Percentiles rank a stretch among this genome's conserved stretches.
These are phyloP conservation scores for Populus euphratica DNA, from an alignment of 345 rosid genomes.

Conservation along the genomic window DNA sequence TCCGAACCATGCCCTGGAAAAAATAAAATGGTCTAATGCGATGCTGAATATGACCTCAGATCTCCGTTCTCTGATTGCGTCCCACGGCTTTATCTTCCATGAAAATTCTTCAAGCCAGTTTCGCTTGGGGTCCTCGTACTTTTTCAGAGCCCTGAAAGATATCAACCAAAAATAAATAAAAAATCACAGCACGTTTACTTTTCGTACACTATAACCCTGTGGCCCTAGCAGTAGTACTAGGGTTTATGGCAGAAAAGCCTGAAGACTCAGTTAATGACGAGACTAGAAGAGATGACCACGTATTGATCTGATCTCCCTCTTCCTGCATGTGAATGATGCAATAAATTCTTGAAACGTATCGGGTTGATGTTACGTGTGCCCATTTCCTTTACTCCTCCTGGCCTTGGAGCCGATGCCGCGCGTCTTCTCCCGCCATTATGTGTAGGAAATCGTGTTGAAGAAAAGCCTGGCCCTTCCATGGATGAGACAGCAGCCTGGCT, in stretches of 20 bases:
- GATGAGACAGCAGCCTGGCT: too few species aligned
- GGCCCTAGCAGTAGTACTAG: too few species aligned
- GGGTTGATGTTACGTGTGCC: neutral
- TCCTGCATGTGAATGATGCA: neutral
- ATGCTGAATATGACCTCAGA: neutral
- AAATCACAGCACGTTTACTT: neutral
- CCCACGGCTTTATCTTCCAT: neutral
- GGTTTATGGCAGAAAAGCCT: too few species aligned
- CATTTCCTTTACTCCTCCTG: neutral
- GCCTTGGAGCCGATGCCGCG: neutral
- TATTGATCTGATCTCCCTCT: neutral
- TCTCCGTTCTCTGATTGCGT: neutral
- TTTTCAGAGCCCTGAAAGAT: neutral
- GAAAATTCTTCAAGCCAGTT: neutral
- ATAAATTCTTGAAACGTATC: neutral
- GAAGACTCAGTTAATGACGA: too few species aligned
- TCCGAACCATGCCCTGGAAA: neutral
- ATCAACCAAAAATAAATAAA: too few species aligned
- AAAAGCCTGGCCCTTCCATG: neutral
- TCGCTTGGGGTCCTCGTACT: neutral
- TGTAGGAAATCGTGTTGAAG: neutral
- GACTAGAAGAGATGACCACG: too few species aligned
- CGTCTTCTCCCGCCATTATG: neutral
- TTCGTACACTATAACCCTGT: too few species aligned
- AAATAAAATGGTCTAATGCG: neutral